phyloP scores from a whole-genome alignment of 2,329 filamentous ascomycete species.

The Thielaviopsis punctulata region DNA sequence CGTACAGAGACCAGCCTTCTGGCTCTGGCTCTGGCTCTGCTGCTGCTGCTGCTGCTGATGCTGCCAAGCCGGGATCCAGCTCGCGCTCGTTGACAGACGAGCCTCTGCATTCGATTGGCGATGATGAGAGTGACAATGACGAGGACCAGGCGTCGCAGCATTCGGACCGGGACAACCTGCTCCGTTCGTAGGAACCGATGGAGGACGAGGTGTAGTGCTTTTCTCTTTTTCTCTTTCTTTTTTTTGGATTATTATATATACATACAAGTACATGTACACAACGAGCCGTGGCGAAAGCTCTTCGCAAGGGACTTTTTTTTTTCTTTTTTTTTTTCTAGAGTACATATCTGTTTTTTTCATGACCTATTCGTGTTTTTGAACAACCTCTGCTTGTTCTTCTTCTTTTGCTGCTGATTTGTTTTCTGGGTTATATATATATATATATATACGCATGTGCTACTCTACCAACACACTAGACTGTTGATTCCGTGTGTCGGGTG shows the following conservation, averaged over 20 bases:
- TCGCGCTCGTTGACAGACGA: conserved; percentile 2
- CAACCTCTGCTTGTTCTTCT: neutral
- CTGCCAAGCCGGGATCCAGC: neutral
- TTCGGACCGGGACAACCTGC: conserved; percentile 19
- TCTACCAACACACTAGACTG: too few relatives aligned
- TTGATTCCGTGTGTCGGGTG: too few relatives aligned
- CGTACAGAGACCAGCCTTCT: conserved; percentile 22
- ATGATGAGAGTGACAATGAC: conserved; percentile 15
- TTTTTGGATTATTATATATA: conserved; percentile 5
- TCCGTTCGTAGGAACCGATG: conserved; percentile 1
- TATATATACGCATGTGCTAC: too few relatives aligned
- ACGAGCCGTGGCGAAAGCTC: too few relatives aligned
- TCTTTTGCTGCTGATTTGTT: neutral
- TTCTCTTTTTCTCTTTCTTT: neutral
- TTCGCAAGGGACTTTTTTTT: too few relatives aligned
- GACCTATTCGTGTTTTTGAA: too few relatives aligned
- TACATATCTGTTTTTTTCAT: too few relatives aligned
- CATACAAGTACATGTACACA: too few relatives aligned
- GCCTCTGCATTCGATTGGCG: conserved; percentile 12
- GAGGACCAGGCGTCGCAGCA: conserved; percentile 28
- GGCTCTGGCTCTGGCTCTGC: neutral
- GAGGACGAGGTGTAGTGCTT: neutral
- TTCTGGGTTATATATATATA: too few relatives aligned
- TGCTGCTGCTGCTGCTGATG: neutral
- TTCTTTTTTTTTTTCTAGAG: too few relatives aligned